A percentile compares a stretch with the other conserved stretches of the same genome.
Conservation (phyloP, 2,329 filamentous ascomycete genomes). For the Exserohilum turcica region DNA sequence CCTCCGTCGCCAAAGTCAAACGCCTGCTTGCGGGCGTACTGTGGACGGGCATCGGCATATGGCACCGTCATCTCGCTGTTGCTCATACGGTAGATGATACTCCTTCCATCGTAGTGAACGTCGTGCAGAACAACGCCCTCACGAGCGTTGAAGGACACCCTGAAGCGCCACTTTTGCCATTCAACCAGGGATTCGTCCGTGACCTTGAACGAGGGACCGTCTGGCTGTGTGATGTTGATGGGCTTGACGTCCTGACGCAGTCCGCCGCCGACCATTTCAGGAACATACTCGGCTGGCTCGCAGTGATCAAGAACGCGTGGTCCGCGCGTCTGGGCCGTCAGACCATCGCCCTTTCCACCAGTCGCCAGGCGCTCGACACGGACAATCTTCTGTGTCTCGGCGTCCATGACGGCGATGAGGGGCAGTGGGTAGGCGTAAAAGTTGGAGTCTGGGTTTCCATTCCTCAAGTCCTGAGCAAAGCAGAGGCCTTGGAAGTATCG, state of each 20-base stretch:
- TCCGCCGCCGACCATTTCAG: constrained; percentile 48
- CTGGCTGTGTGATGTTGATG: constrained; percentile 72
- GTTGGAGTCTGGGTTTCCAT: constrained; percentile 51
- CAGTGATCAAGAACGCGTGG: constrained; percentile 55
- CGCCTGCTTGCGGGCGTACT: constrained; percentile 71
- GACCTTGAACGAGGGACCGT: constrained; percentile 70
- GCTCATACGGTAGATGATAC: constrained; percentile 69
- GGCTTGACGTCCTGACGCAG: constrained; percentile 61
- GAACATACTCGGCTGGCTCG: constrained; percentile 57
- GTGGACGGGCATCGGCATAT: constrained; percentile 67
- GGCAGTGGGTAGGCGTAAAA: constrained; percentile 50
- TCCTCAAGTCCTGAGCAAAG: constrained; percentile 56
- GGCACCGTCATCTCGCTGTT: constrained; percentile 72
- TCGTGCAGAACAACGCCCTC: constrained; percentile 75
- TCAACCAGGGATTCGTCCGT: constrained; percentile 51
- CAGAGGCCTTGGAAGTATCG: constrained; percentile 62
- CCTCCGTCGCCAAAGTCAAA: constrained; percentile 75
- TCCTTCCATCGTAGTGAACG: constrained; percentile 68
- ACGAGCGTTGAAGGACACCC: constrained; percentile 48
- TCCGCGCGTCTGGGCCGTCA: constrained; percentile 48
- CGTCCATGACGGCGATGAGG: constrained; percentile 46
- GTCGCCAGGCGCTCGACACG: constrained; percentile 46
- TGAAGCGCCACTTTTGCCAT: constrained; percentile 55
- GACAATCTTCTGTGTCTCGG: constrained; percentile 42
- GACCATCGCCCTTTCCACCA: constrained; percentile 45